Percentiles rank a stretch among this genome's conserved stretches.
These are phyloP conservation scores for Penicillium sp. DNA, from an alignment of 2,329 filamentous ascomycete genomes.

Conservation along the genomic window DNA sequence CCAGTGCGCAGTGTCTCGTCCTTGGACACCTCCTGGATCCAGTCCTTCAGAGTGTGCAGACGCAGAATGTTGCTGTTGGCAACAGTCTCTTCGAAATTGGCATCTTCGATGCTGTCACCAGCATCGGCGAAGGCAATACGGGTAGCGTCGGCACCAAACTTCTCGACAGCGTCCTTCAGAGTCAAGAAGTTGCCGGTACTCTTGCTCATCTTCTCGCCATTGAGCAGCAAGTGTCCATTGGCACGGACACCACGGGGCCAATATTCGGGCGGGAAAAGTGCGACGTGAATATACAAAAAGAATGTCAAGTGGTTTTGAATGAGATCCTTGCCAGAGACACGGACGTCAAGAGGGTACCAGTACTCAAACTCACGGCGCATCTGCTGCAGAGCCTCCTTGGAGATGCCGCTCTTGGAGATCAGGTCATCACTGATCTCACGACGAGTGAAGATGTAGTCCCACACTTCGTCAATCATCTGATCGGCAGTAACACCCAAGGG, in stretches of 20 bases:
- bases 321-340: conserved; percentile 88
- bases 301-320: conserved; percentile 95
- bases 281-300: conserved; percentile 90
- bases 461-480: conserved; percentile 92
- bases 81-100: conserved; percentile 95
- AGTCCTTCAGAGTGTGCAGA: conserved; percentile 81
- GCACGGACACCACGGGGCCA: conserved; percentile 86
- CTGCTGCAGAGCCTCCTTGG: conserved; percentile 71
- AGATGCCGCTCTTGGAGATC: conserved; percentile 69
- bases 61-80: conserved; percentile 90
- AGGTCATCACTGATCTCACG: conserved; percentile 70
- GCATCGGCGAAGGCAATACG: conserved; percentile 92
- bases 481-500: conserved; percentile 72
- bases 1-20: conserved; percentile 79
- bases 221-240: conserved; percentile 92
- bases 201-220: conserved; percentile 99
- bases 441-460: conserved; percentile 92
- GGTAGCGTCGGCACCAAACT: conserved; percentile 93
- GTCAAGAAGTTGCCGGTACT: conserved; percentile 97
- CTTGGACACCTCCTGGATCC: conserved; percentile 83
- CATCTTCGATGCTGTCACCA: conserved; percentile 91
- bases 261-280: conserved; percentile 83
- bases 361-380: conserved; percentile 95
- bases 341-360: conserved; percentile 91
- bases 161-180: conserved; percentile 79